Evolutionary conservation across 1,284 basidiomycete genomes (phyloP), one percentile per base, ranked within the genome.

Genomic region (Albatrellus sp.): DNA sequence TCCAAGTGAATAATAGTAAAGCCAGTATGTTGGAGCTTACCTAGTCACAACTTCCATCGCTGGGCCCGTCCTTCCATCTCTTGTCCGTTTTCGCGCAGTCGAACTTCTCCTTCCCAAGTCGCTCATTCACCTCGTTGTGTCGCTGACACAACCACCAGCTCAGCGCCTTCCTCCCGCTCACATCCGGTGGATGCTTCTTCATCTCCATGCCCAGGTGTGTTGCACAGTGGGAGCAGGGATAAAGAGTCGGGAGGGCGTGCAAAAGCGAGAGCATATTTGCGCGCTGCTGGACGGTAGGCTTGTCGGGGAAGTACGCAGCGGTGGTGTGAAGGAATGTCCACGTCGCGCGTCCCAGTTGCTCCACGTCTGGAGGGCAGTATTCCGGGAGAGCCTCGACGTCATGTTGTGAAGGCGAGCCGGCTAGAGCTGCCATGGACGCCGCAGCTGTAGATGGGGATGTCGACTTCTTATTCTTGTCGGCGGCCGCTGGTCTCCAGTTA

Each of bases 311-410:
- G 62, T 96, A 93, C 13, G 92, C 88, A 0, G 90, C 90, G 3
- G 91, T 84, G 1, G 90, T 83, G 60, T 97, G 92, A 32, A 97
- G 71, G 73, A 97, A 96, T 14, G 90, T 86, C 92, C 92, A 97
- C 3, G 92, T 94, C 40, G 92, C 83, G 42, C 80, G 77, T 5
- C 92, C 92, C 35, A 97, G 79, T 46, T 77, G 70, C 54, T 90
- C 87, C 37, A 83, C 80, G 60, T 96, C 91, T 0, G 90, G 79
- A 10, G 92, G 92, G 57, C 92, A 96, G 49, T 86, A 67, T 19
- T 66, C 65, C 2, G 77, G 75, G 38, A 68, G 71, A n/a, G 57
- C 57, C n/a, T 70, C 65, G 12, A 52, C 55, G 14, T 60, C 56
- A 29, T 61, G 55, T 0, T 66, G 60, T 13, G 65, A 55, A 11